Percentiles rank a stretch among this genome's conserved stretches.
Conservation (phyloP, 2,329 filamentous ascomycete species). For the Ilyonectria destructans region DNA sequence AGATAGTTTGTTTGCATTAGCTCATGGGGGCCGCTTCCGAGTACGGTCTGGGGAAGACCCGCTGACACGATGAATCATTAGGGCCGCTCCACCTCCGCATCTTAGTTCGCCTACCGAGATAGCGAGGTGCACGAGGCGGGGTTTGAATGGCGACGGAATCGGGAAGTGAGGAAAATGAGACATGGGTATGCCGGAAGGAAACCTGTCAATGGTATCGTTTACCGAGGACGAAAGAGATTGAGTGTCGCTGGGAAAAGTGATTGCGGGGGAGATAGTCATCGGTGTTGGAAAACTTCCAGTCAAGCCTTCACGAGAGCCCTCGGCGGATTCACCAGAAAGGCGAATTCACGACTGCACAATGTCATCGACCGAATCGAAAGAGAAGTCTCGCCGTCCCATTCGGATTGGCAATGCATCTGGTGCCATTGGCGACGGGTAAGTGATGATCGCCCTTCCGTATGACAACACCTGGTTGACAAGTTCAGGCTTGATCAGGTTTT, state of each 20-base stretch:
- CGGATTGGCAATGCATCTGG: slow-evolving; percentile 50
- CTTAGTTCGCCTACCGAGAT: background rate
- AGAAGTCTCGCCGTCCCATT: slow-evolving; percentile 34
- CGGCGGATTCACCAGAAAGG: background rate
- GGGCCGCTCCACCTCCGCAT: slow-evolving; percentile 15
- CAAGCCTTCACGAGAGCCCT: background rate
- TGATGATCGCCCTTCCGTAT: background rate
- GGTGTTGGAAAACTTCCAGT: background rate
- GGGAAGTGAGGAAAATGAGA: slow-evolving; percentile 7
- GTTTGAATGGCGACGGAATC: background rate
- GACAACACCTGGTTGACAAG: background rate
- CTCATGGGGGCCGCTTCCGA: background rate
- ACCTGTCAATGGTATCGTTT: slow-evolving; percentile 8
- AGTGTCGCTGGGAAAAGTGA: background rate
- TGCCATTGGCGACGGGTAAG: slow-evolving; percentile 45
- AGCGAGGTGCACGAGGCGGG: slow-evolving; percentile 14
- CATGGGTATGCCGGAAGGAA: background rate
- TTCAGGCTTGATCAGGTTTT: slow-evolving; percentile 44
- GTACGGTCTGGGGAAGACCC: slow-evolving; percentile 13
- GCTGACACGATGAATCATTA: slow-evolving; percentile 33
- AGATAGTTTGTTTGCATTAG: slow-evolving; percentile 21
- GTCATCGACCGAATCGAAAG: background rate
- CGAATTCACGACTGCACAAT: background rate
- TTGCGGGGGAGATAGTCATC: background rate
- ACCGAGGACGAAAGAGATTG: background rate